Percentiles rank a stretch among this genome's conserved stretches.
These are phyloP conservation scores for Gentiana dahurica DNA, from an alignment of 257 asterid genomes.

Conservation along the genomic window DNA sequence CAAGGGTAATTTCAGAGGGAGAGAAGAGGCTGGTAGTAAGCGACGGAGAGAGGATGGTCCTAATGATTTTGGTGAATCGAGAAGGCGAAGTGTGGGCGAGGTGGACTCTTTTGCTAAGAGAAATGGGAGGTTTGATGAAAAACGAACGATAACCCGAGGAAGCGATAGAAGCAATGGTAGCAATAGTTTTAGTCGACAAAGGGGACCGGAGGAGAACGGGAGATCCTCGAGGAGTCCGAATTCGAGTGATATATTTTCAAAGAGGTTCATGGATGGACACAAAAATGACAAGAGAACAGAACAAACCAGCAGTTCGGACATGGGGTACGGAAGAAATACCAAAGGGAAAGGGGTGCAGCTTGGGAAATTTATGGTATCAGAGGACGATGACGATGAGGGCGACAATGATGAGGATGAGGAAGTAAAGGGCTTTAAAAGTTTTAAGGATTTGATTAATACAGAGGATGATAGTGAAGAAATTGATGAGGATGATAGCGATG, in stretches of 20 bases:
- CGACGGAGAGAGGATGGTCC: too few relatives aligned
- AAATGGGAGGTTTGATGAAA: constrained; percentile 30
- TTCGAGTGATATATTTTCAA: constrained; percentile 10
- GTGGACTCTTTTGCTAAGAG: constrained; percentile 17
- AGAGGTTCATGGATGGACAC: constrained; percentile 10
- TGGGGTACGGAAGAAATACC: constrained; percentile 15
- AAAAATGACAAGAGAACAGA: constrained; percentile 19
- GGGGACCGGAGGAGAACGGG: constrained; percentile 2
- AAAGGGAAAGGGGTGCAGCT: constrained; percentile 20
- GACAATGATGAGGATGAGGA: constrained; percentile 9
- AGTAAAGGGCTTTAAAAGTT: constrained; percentile 34
- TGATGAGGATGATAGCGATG: constrained; percentile 26
- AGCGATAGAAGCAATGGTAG: constrained; percentile 13
- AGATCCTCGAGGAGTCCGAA: background rate
- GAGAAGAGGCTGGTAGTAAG: too few relatives aligned
- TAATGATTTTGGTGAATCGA: too few relatives aligned
- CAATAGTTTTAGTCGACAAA: constrained; percentile 17
- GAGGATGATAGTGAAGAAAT: constrained; percentile 44
- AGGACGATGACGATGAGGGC: constrained; percentile 26
- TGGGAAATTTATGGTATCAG: constrained; percentile 28
- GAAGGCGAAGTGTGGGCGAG: constrained; percentile 29
- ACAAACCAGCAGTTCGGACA: constrained; percentile 16
- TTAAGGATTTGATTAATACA: constrained; percentile 50
- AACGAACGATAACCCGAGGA: constrained; percentile 8
- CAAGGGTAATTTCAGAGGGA: too few relatives aligned